These are phyloP conservation scores for Ammopiptanthus mongolicus DNA, from an alignment of 306 rosid genomes.

Conservation along the genomic window DNA sequence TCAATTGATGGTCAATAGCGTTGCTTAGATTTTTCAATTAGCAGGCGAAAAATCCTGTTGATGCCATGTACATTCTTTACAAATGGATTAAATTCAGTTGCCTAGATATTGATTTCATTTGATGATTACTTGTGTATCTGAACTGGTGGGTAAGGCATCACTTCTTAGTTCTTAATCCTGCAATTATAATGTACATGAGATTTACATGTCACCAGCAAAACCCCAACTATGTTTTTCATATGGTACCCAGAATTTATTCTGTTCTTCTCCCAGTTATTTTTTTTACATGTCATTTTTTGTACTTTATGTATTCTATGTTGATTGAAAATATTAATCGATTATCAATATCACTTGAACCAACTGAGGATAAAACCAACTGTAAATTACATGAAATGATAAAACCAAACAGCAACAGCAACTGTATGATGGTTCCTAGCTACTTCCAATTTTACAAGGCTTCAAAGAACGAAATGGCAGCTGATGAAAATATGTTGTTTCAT, in stretches of 20 bases:
- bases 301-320: too few species aligned
- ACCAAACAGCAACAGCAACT: too few species aligned
- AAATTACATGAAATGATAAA: too few species aligned
- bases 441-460: too few species aligned
- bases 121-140: slow-evolving; percentile 37
- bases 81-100: slow-evolving; percentile 47
- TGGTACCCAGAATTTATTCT: background rate
- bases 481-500: too few species aligned
- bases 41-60: slow-evolving; percentile 30
- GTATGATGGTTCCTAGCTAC: too few species aligned
- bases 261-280: background rate
- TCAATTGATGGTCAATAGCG: slow-evolving; percentile 23
- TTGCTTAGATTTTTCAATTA: slow-evolving; percentile 38
- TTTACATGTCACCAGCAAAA: slow-evolving; percentile 5
- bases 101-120: slow-evolving; percentile 37
- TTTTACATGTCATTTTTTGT: too few species aligned
- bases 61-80: slow-evolving; percentile 63
- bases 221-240: background rate
- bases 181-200: slow-evolving; percentile 43
- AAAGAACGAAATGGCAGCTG: too few species aligned
- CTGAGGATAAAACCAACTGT: too few species aligned
- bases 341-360: too few species aligned
- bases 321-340: too few species aligned
- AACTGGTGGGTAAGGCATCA: slow-evolving; percentile 29
- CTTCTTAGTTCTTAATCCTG: slow-evolving; percentile 30